phyloP scores from a whole-genome alignment of 805 yeast genomes.

The Ogataea corticis region DNA sequence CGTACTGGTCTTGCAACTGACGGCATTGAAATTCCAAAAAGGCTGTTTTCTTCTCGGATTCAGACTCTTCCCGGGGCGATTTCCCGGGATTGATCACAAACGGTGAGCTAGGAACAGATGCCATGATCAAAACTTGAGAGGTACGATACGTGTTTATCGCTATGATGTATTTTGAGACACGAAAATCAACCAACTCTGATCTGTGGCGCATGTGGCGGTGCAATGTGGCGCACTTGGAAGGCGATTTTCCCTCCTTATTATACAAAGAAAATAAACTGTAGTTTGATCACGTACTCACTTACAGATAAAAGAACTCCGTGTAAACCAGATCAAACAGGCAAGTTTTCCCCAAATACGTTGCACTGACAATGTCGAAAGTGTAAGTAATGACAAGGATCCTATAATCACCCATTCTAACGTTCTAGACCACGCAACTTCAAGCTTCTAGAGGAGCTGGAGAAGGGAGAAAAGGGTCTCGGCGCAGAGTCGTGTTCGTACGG shows the following conservation, averaged over 20 bases:
- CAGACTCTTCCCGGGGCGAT: neutral
- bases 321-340: too few species aligned
- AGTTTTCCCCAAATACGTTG: constrained; percentile 8
- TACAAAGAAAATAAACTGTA: neutral
- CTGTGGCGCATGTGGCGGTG: too few species aligned
- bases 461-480: constrained; percentile 96
- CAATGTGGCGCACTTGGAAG: too few species aligned
- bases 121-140: neutral
- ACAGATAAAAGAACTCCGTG: too few species aligned
- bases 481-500: constrained; percentile 98
- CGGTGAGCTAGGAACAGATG: constrained; percentile 20
- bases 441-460: constrained; percentile 92
- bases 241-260: neutral
- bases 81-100: constrained; percentile 16
- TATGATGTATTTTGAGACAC: neutral
- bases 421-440: constrained; percentile 88
- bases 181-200: neutral
- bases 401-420: constrained; percentile 1
- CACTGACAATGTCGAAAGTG: constrained; percentile 27
- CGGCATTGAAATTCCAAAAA: constrained; percentile 3
- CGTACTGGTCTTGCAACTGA: constrained; percentile 3
- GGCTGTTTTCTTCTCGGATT: neutral
- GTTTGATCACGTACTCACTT: neutral
- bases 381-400: constrained; percentile 14
- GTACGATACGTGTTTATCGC: too few species aligned